Base-by-base conservation (phyloP, 805 yeast species). In the Cyberlindnera lachancei region DNA sequence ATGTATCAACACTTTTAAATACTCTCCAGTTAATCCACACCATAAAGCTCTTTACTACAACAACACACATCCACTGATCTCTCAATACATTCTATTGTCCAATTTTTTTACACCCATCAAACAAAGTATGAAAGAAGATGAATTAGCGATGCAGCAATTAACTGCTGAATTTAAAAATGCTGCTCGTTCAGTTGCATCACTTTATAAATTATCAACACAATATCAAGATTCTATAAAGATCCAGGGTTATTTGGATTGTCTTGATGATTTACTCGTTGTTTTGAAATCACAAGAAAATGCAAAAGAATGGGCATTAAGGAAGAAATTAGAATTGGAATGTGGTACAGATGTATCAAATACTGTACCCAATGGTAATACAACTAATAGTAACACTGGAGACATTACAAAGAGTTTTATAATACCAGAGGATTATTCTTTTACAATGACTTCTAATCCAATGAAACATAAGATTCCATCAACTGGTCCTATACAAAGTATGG, bases 91-190 rank as follows among this genome's bases (percentile, higher is more conserved):
- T n/a, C n/a, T n/a, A n/a, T n/a, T n/a, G n/a, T n/a, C n/a, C n/a
- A n/a, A n/a, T n/a, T n/a, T n/a, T n/a, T n/a, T n/a, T n/a, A n/a
- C n/a, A n/a, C n/a, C n/a, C n/a, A n/a, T n/a, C n/a, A n/a, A n/a
- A n/a, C n/a, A n/a, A n/a, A n/a, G n/a, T n/a, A n/a, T n/a, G n/a
- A n/a, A n/a, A n/a, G n/a, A n/a, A n/a, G n/a, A n/a, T n/a, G n/a
- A 10, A 19, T 19, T 7, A 19, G 10, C 19, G 11, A 18, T 29
- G 31, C 19, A 10, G 22, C 31, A 21, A 18, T 13, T 29, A 7
- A 29, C 75, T 0, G 55, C 60, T n/a, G 80, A 78, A 48, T 80
- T 79, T 57, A 78, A 75, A 52, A 66, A 64, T 34, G 87, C 87
- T 6, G 87, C 87, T 18, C 70, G 77, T 34, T 68, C 82, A 6